Conservation (phyloP, 768 basidiomycete species). For the Amanita polypyramis region DNA sequence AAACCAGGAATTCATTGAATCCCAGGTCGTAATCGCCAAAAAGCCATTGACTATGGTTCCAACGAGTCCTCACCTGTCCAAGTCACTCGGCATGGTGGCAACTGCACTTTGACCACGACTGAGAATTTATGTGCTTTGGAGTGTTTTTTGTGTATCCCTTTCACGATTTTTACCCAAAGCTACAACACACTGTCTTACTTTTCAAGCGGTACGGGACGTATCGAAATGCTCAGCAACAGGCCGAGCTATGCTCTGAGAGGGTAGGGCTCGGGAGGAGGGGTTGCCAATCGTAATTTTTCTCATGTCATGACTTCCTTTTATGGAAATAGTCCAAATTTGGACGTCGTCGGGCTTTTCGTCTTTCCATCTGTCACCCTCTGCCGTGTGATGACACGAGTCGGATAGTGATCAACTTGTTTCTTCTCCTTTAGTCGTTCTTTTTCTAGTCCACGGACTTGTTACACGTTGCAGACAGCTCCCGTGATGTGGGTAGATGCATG, state of each 20-base stretch:
- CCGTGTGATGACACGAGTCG: too few relatives aligned
- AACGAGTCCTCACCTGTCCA: constrained; percentile 37
- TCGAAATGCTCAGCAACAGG: neutral
- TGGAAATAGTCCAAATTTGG: neutral
- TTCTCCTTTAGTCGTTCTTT: neutral
- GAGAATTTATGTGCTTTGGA: neutral
- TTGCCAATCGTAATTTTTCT: neutral
- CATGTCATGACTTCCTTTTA: neutral
- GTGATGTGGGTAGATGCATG: constrained; percentile 6
- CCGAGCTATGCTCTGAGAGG: neutral
- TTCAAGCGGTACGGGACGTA: neutral
- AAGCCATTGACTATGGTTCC: neutral
- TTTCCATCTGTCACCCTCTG: neutral
- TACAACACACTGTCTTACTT: neutral
- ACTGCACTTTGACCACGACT: neutral
- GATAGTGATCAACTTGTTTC: too few relatives aligned
- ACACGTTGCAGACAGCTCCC: neutral
- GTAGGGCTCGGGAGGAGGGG: neutral
- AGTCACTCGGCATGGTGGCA: constrained; percentile 38
- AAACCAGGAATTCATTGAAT: constrained; percentile 1
- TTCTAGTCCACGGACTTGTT: neutral
- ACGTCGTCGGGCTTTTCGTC: neutral
- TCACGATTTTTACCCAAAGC: neutral
- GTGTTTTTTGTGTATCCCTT: too few relatives aligned
- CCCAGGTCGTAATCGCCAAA: neutral